A percentile compares a stretch with the other conserved stretches of the same genome.
These are phyloP conservation scores for Candida fluviatilis DNA, from an alignment of 805 yeast species.

Conservation along the genomic window DNA sequence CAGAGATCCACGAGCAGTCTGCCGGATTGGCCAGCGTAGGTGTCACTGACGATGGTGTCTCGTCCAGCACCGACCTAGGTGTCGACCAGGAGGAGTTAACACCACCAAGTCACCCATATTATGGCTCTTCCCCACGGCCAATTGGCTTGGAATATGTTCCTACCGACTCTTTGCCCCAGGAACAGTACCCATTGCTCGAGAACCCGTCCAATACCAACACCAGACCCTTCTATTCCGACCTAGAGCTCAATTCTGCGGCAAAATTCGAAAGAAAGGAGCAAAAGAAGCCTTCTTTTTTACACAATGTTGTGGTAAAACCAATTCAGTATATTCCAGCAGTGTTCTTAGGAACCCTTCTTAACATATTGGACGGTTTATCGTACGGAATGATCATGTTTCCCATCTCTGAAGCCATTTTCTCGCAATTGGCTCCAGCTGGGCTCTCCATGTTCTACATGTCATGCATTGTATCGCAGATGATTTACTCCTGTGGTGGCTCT, in stretches of 20 bases:
- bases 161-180: background rate
- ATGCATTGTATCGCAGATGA: constrained; percentile 83
- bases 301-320: constrained; percentile 29
- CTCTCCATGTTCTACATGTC: constrained; percentile 92
- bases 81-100: background rate
- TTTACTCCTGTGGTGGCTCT: constrained; percentile 87
- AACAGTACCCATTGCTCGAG: background rate
- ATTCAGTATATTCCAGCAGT: constrained; percentile 69
- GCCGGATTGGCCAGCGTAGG: constrained; percentile 57
- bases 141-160: background rate
- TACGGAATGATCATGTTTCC: constrained; percentile 99
- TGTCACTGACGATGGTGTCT: constrained; percentile 33
- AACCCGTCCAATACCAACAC: background rate
- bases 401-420: constrained; percentile 71
- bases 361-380: constrained; percentile 87
- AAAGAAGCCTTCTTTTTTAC: constrained; percentile 11
- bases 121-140: background rate
- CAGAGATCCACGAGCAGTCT: constrained; percentile 52
- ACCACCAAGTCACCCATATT: background rate
- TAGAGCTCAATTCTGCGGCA: background rate
- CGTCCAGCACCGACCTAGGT: constrained; percentile 5
- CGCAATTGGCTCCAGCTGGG: constrained; percentile 82
- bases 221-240: constrained; percentile 2
- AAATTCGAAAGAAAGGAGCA: constrained; percentile 4
- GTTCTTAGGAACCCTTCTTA: constrained; percentile 75